Evolutionary conservation across 345 rosid genomes (phyloP).

Genomic region (Eucalyptus brandiana): DNA sequence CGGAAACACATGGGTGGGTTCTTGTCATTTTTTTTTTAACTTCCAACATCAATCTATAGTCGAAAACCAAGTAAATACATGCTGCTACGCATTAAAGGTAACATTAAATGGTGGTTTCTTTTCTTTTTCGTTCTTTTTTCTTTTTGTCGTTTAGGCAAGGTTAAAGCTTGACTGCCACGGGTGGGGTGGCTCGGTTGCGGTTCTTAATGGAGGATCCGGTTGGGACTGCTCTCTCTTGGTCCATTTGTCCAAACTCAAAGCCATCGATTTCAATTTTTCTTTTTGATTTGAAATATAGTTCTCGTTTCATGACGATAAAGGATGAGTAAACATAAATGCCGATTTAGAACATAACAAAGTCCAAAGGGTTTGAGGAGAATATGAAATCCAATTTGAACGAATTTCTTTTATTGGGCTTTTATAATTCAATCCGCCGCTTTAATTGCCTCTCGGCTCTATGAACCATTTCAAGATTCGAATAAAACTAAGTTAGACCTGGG

Average conservation of each 20-base stretch:
- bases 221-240: not conserved
- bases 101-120: not conserved
- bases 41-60: not conserved
- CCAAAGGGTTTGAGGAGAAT: not conserved
- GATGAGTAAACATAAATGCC: not conserved
- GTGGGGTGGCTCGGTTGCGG: not conserved
- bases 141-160: not conserved
- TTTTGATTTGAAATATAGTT: not conserved
- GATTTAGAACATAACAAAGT: not conserved
- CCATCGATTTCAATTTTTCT: not conserved
- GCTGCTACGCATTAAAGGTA: not conserved
- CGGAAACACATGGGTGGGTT: not conserved
- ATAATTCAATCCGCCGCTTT: rapidly evolving
- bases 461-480: not conserved
- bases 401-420: not conserved
- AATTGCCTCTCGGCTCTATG: rapidly evolving
- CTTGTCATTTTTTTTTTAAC: not conserved
- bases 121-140: not conserved
- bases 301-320: not conserved
- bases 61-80: not conserved
- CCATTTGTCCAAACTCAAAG: not conserved
- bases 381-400: not conserved
- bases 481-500: not conserved
- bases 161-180: not conserved
- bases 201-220: not conserved